phyloP scores from a whole-genome alignment of 331 rosid genomes.

The Rosa hybrid region DNA sequence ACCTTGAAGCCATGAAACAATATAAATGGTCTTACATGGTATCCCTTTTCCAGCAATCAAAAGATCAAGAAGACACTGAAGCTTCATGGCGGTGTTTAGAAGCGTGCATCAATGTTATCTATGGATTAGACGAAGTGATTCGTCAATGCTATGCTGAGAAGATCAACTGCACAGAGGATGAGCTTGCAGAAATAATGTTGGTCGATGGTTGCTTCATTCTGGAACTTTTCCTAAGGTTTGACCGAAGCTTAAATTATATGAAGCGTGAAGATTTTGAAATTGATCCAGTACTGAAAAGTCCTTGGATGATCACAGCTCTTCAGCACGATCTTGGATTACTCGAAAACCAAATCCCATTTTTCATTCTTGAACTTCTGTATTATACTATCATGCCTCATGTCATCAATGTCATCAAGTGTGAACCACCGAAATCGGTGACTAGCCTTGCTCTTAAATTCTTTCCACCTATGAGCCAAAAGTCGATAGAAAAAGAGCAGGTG shows the following conservation, averaged over 20 bases:
- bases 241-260: background rate
- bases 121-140: constrained; percentile 28
- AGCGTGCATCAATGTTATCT: constrained; percentile 16
- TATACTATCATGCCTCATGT: too few relatives aligned
- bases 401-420: background rate
- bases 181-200: constrained; percentile 34
- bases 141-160: constrained; percentile 35
- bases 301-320: constrained; percentile 5
- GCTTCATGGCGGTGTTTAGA: background rate
- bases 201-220: constrained; percentile 34
- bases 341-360: background rate
- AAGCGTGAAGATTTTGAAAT: too few relatives aligned
- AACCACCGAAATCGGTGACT: background rate
- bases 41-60: constrained; percentile 11
- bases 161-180: constrained; percentile 7
- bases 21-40: constrained; percentile 38
- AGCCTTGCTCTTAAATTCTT: background rate
- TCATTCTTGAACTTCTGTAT: background rate
- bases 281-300: background rate
- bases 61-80: background rate
- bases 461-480: background rate
- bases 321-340: background rate
- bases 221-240: constrained; percentile 29
- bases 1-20: constrained; percentile 18
- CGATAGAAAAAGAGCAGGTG: background rate